Evolutionary conservation across 257 asterid species (phyloP).

Genomic region (Petrea volubilis): DNA sequence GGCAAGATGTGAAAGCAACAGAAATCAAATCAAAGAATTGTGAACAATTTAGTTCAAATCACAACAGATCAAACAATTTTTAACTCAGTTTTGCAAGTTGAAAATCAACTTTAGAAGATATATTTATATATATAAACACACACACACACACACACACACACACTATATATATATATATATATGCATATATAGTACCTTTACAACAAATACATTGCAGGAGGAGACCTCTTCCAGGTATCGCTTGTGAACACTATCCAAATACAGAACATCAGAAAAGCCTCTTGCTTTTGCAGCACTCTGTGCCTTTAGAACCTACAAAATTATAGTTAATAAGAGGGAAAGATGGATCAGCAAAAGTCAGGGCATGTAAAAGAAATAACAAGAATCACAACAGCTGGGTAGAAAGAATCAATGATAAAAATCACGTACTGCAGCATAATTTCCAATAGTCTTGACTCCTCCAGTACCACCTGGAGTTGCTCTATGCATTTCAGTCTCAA

Average conservation of each 20-base stretch:
- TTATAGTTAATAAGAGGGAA: neutral
- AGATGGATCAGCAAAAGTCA: neutral
- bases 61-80: neutral
- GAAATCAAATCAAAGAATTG: neutral
- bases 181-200: slow-evolving; percentile 64
- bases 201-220: slow-evolving; percentile 67
- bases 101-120: too few relatives aligned
- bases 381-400: neutral
- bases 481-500: slow-evolving; percentile 77
- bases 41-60: neutral
- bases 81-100: neutral
- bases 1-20: neutral
- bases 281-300: slow-evolving; percentile 76
- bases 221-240: slow-evolving; percentile 77
- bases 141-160: too few relatives aligned
- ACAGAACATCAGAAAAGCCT: slow-evolving; percentile 76
- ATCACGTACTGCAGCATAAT: slow-evolving; percentile 70
- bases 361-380: neutral
- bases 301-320: slow-evolving; percentile 55
- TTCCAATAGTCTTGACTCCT: slow-evolving; percentile 77
- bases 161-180: too few relatives aligned
- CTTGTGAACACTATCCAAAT: slow-evolving; percentile 62
- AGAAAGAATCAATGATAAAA: neutral
- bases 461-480: slow-evolving; percentile 91
- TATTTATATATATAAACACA: too few relatives aligned